Evolutionary conservation across 2,329 filamentous ascomycete species (phyloP).

Genomic region (Botryotinia narcissicola): DNA sequence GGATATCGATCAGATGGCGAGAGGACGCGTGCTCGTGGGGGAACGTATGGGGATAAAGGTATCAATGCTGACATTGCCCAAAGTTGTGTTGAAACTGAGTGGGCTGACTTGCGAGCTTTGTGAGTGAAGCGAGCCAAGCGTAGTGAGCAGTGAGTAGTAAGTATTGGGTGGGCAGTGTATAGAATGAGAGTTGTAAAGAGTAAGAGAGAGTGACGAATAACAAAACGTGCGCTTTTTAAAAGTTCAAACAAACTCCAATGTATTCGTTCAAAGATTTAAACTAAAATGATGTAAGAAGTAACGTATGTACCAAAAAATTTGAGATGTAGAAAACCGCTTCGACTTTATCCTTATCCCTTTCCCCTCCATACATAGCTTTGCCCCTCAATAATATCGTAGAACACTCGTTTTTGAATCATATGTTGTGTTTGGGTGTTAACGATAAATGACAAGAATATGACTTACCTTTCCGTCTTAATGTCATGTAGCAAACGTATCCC

Average conservation of each 20-base stretch:
- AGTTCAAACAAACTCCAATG: not conserved
- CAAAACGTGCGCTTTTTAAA: not conserved
- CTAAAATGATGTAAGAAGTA: slow-evolving; percentile 9
- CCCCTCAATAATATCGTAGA: slow-evolving; percentile 11
- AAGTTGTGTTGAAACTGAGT: not conserved
- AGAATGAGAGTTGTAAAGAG: not conserved
- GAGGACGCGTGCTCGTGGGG: slow-evolving; percentile 17
- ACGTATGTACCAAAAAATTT: slow-evolving; percentile 3
- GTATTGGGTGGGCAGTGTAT: not conserved
- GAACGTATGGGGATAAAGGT: slow-evolving; percentile 16
- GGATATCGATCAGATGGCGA: slow-evolving; percentile 16
- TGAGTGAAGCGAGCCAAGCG: not conserved
- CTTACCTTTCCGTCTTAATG: slow-evolving; percentile 28
- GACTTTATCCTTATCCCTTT: slow-evolving; percentile 12
- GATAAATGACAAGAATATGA: slow-evolving; percentile 24
- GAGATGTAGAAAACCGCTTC: slow-evolving; percentile 10
- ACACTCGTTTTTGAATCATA: slow-evolving; percentile 9
- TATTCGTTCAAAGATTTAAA: not conserved
- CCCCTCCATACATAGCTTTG: not conserved
- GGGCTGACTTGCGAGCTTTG: not conserved
- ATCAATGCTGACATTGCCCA: slow-evolving; percentile 19
- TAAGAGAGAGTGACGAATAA: not conserved
- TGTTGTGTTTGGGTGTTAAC: slow-evolving; percentile 7
- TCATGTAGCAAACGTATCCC: slow-evolving; percentile 25
- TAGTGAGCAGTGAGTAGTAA: not conserved